A percentile compares a stretch with the other conserved stretches of the same genome.
phyloP scores from a whole-genome alignment of 495 filamentous ascomycete species.

The Cryomyces antarcticus region DNA sequence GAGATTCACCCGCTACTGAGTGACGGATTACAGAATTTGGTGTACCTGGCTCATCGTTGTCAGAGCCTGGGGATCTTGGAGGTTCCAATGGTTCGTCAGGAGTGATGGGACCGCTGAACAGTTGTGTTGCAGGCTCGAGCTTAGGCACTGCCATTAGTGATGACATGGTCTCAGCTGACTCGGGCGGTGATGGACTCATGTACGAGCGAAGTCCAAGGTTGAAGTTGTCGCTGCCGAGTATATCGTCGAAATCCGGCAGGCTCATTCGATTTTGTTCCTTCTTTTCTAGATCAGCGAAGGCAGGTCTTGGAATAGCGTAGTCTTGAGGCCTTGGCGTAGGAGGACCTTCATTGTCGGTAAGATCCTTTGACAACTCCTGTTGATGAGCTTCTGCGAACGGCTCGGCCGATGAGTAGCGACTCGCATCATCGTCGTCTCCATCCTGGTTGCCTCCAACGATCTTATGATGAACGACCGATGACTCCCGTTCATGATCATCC shows the following conservation, averaged over 20 bases:
- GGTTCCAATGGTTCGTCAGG: constrained; percentile 3
- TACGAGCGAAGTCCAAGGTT: constrained; percentile 29
- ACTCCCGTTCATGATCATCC: constrained; percentile 17
- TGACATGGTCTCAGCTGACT: constrained; percentile 2
- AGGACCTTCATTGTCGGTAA: constrained; percentile 11
- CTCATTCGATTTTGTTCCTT: constrained; percentile 8
- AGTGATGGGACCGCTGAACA: background rate
- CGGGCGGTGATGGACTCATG: constrained; percentile 23
- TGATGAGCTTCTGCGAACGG: constrained; percentile 5
- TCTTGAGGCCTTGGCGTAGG: constrained; percentile 12
- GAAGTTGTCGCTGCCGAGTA: constrained; percentile 24
- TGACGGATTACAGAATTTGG: constrained; percentile 90
- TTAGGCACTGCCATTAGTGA: background rate
- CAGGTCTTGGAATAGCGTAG: constrained; percentile 4
- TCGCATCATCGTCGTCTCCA: constrained; percentile 16
- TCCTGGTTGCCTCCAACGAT: constrained; percentile 7
- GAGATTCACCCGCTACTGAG: constrained; percentile 31
- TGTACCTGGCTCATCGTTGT: constrained; percentile 28
- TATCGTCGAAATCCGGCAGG: constrained; percentile 26
- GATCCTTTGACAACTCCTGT: constrained; percentile 6
- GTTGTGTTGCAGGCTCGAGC: background rate
- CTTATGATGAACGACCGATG: constrained; percentile 19
- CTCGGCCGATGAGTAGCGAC: constrained; percentile 16
- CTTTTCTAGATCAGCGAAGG: background rate
- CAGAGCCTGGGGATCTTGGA: background rate